These are phyloP conservation scores for Torulaspora microellipsoides DNA, from an alignment of 805 yeast genomes.

Conservation along the genomic window DNA sequence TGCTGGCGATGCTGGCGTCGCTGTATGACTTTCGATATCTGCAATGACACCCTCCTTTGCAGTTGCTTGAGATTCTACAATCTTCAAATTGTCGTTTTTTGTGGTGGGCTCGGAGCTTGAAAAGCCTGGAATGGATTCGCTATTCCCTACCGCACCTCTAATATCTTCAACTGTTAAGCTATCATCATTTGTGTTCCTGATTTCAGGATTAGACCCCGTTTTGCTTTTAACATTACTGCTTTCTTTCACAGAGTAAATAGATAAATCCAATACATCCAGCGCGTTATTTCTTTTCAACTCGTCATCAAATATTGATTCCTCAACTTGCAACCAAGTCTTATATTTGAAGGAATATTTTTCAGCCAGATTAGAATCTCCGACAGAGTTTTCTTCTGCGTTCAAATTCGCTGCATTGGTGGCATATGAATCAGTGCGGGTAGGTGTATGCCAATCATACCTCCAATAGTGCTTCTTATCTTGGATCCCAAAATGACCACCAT, in stretches of 20 bases:
- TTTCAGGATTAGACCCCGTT: conserved; percentile 1
- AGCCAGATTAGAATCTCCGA: conserved; percentile 8
- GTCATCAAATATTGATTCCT: conserved; percentile 7
- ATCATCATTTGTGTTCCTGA: conserved; percentile 22
- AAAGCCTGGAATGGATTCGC: conserved; percentile 45
- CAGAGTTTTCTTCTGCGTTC: conserved; percentile 7
- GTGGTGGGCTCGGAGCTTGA: conserved; percentile 28
- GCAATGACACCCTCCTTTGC: too few relatives aligned
- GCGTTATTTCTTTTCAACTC: conserved; percentile 3
- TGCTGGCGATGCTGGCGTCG: not conserved
- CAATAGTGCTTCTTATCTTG: conserved; percentile 26
- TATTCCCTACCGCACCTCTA: conserved; percentile 50
- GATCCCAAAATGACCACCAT: conserved; percentile 14
- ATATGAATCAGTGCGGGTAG: conserved; percentile 15
- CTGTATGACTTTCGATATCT: not conserved
- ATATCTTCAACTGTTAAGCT: conserved; percentile 44
- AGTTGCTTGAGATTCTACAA: not conserved
- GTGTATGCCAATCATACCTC: conserved; percentile 33
- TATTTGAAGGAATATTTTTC: conserved; percentile 23
- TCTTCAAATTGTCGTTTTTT: not conserved
- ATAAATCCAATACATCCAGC: conserved; percentile 10
- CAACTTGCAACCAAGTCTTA: conserved; percentile 24
- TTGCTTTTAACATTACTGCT: not conserved
- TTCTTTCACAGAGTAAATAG: conserved; percentile 5
- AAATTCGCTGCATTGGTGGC: conserved; percentile 5